Base-by-base conservation (phyloP, 2,329 filamentous ascomycete species). In the Neophaeococcomyces aloes region DNA sequence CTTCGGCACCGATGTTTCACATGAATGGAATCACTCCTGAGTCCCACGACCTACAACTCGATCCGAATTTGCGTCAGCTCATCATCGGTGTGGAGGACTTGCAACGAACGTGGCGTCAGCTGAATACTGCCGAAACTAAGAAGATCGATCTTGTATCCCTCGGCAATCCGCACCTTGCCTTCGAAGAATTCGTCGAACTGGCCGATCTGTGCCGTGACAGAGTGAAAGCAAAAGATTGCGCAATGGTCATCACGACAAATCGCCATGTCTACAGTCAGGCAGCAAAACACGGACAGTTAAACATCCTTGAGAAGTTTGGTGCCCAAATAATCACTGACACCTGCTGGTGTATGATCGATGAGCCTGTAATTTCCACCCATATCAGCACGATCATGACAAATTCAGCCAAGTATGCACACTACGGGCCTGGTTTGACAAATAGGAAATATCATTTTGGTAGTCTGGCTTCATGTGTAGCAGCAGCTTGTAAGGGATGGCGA, bases 331-430 rank as follows among this genome's bases (percentile, higher is more conserved):
- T 70, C 10, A 69, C 62, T 0, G 67, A 71, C 47, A 69, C 66
- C 0, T 71, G 67, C 42, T 71, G 67, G 67, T 71, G 67, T 47
- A 67, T 71, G 63, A 61, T 70, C 13, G 43, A 45, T 1, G 64
- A 69, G 34, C 65, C 67, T 0, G 51, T 65, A 0, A 62, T 70
- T 7, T 58, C 56, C 3, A 29, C 5, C 0, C 7, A 38, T 2
- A 47, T 54, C 0, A 51, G 52, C 2, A 57, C 52, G 1, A 62
- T 71, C 43, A 62, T 66, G 66, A 69, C 62, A 0, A 70, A 70
- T 39, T 71, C 67, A 1, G 65, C 55, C 0, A 70, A 70, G 48
- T 69, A 70, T 49, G 67, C 66, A 0, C 65, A 70, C 52, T 70
- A 70, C 35, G 57, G 52, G 2, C 47, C 51, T 7, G 59, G 54